Conservation (phyloP, 2,329 filamentous ascomycete species). For the Monosporascus sp. region DNA sequence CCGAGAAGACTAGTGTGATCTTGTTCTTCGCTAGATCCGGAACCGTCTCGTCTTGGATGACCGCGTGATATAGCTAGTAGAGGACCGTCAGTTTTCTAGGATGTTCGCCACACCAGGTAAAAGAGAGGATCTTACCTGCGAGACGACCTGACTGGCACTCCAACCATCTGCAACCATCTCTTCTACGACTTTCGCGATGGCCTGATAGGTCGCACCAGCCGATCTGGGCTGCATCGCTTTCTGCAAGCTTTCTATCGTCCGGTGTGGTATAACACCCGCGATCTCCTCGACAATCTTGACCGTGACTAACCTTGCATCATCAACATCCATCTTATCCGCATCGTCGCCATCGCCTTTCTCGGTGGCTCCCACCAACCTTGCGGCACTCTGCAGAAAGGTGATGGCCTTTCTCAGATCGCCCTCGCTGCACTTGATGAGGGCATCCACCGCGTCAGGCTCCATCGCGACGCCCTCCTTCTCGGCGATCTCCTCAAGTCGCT, state of each 20-base stretch:
- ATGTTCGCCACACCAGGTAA: slow-evolving; percentile 1
- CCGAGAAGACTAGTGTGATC: slow-evolving; percentile 84
- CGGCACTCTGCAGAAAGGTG: slow-evolving; percentile 93
- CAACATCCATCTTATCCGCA: slow-evolving; percentile 56
- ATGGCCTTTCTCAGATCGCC: slow-evolving; percentile 95
- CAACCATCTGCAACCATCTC: slow-evolving; percentile 94
- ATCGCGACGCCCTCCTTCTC: slow-evolving; percentile 68
- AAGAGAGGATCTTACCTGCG: slow-evolving; percentile 52
- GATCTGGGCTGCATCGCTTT: slow-evolving; percentile 70
- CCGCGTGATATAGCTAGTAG: slow-evolving; percentile 66
- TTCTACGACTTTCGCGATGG: slow-evolving; percentile 73
- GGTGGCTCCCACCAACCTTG: slow-evolving; percentile 71
- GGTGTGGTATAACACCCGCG: slow-evolving; percentile 82
- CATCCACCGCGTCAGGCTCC: slow-evolving; percentile 74
- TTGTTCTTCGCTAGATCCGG: slow-evolving; percentile 83
- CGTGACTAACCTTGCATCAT: slow-evolving; percentile 60
- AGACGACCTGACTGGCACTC: slow-evolving; percentile 85
- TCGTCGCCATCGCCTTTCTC: slow-evolving; percentile 39
- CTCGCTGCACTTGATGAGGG: slow-evolving; percentile 81
- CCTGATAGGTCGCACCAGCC: slow-evolving; percentile 60
- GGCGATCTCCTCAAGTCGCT: slow-evolving; percentile 78
- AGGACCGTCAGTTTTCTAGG: slow-evolving; percentile 6
- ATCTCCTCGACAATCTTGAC: slow-evolving; percentile 86
- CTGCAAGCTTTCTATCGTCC: slow-evolving; percentile 64
- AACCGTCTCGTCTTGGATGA: slow-evolving; percentile 80